These are phyloP conservation scores for Anisodus acutangulus DNA, from an alignment of 257 asterid species.

Conservation along the genomic window DNA sequence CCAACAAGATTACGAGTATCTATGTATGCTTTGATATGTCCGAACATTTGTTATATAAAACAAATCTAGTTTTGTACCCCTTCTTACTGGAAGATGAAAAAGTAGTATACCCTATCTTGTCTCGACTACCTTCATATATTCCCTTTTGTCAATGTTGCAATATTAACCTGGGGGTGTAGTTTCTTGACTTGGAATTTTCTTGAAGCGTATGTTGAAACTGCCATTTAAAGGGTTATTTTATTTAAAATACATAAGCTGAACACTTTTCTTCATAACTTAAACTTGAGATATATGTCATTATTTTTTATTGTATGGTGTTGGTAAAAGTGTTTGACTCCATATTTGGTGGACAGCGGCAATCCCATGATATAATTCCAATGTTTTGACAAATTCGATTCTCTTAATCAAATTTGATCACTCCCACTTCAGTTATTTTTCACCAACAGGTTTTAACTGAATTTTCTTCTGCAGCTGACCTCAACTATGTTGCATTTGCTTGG, in stretches of 20 bases:
- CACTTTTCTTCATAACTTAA: neutral
- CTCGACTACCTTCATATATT: conserved; percentile 11
- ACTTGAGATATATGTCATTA: neutral
- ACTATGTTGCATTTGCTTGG: conserved; percentile 87
- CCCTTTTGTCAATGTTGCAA: neutral
- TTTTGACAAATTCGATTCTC: conserved; percentile 14
- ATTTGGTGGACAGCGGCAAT: neutral
- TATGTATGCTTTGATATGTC: neutral
- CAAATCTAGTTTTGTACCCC: neutral
- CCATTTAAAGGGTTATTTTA: neutral
- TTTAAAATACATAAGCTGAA: neutral
- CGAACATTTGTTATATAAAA: neutral
- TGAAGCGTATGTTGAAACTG: conserved; percentile 11
- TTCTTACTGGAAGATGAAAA: neutral
- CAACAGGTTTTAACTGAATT: conserved; percentile 3
- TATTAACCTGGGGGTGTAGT: neutral
- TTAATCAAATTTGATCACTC: conserved; percentile 14
- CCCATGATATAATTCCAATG: neutral
- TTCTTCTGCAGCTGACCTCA: conserved; percentile 73
- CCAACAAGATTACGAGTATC: neutral
- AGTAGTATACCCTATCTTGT: neutral
- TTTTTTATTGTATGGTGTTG: conserved; percentile 11
- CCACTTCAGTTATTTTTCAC: neutral
- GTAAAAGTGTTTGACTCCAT: neutral
- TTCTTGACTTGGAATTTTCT: conserved; percentile 6